Conservation (phyloP, 2,329 filamentous ascomycete species). For the Acephala macrosclerotiorum region DNA sequence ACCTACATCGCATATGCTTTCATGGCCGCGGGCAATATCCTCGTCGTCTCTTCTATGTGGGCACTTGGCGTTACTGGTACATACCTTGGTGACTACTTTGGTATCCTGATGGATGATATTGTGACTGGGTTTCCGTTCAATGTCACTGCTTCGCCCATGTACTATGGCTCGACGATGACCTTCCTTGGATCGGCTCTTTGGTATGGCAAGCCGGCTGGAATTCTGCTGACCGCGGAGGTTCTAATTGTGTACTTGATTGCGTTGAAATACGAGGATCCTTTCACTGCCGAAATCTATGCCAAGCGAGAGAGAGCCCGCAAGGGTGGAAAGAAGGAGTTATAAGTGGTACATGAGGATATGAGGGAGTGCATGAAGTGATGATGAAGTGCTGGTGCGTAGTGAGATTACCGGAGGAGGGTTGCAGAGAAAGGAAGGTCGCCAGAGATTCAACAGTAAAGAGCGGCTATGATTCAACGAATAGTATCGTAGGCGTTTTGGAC, state of each 20-base stretch:
- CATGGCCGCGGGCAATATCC: constrained; percentile 77
- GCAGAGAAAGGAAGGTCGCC: constrained; percentile 21
- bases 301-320: constrained; percentile 73
- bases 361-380: neutral
- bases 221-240: constrained; percentile 79
- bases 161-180: constrained; percentile 90
- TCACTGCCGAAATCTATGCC: constrained; percentile 90
- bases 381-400: constrained; percentile 1
- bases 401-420: constrained; percentile 15
- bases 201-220: constrained; percentile 85
- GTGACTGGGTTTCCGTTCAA: constrained; percentile 98
- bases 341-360: constrained; percentile 18
- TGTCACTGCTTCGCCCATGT: constrained; percentile 91
- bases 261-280: constrained; percentile 89
- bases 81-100: constrained; percentile 98
- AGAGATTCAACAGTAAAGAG: constrained; percentile 39
- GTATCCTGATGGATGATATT: constrained; percentile 94
- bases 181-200: constrained; percentile 88
- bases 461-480: constrained; percentile 41
- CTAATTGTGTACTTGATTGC: constrained; percentile 81
- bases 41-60: constrained; percentile 91
- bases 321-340: constrained; percentile 40
- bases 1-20: constrained; percentile 74
- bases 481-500: constrained; percentile 34
- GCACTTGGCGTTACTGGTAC: constrained; percentile 93